Evolutionary conservation across 1,284 basidiomycete genomes (phyloP).

Genomic region (Cryptococcus floricola): DNA sequence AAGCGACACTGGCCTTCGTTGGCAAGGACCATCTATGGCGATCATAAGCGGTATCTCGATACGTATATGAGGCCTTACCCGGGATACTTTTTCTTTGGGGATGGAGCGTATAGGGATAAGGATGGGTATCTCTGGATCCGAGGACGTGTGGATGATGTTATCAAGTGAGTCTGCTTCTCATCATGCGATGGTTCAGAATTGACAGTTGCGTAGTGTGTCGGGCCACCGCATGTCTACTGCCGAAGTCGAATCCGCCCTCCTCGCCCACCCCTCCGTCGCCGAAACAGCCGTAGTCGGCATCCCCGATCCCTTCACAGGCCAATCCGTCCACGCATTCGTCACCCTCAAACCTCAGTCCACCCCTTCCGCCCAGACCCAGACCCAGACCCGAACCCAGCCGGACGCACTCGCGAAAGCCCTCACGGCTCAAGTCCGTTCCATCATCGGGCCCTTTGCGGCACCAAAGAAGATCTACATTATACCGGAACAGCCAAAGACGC

Average conservation of each 20-base stretch:
- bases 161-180: background rate
- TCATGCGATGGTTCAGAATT: background rate
- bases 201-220: constrained; percentile 61
- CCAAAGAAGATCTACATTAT: background rate
- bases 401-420: background rate
- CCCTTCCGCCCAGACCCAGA: constrained; percentile 39
- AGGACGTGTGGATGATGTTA: constrained; percentile 83
- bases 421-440: background rate
- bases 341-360: constrained; percentile 67
- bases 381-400: constrained; percentile 15
- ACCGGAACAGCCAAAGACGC: constrained; percentile 84
- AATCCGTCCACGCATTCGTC: constrained; percentile 75
- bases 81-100: constrained; percentile 83
- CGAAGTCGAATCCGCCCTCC: constrained; percentile 94
- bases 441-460: background rate
- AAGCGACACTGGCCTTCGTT: constrained; percentile 92
- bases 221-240: constrained; percentile 96
- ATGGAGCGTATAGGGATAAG: constrained; percentile 88
- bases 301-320: constrained; percentile 73
- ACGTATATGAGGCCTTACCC: constrained; percentile 75
- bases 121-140: constrained; percentile 99
- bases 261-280: constrained; percentile 88
- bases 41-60: constrained; percentile 87
- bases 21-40: constrained; percentile 84
- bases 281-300: constrained; percentile 93